A percentile compares a stretch with the other conserved stretches of the same genome.
Evolutionary conservation across 129 eudicot species (phyloP).

Genomic region (Flaveria trinervia): DNA sequence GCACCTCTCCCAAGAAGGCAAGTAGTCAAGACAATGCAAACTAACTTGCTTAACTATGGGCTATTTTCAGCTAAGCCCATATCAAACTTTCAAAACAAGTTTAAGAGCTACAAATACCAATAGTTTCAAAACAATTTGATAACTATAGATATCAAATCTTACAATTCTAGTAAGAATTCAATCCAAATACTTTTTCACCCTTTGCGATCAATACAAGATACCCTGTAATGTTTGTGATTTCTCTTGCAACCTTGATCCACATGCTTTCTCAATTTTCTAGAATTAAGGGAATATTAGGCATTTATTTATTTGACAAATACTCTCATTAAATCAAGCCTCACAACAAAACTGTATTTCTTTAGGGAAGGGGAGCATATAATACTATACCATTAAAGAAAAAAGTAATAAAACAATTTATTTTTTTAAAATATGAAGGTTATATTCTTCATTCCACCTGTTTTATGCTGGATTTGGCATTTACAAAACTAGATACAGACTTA

Average conservation of each 20-base stretch:
- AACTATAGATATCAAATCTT: not conserved
- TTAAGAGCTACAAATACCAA: not conserved
- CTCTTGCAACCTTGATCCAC: conserved; percentile 3
- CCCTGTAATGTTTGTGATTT: not conserved
- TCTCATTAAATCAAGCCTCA: not conserved
- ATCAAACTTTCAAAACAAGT: conserved; percentile 6
- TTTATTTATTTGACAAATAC: not conserved
- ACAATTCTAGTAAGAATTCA: not conserved
- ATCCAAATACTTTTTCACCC: not conserved
- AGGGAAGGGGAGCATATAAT: conserved; percentile 1
- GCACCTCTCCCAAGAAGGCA: not conserved
- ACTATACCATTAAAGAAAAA: not conserved
- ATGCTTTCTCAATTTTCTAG: conserved; percentile 3
- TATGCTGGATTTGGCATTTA: not conserved
- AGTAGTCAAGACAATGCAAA: not conserved
- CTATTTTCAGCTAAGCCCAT: not conserved
- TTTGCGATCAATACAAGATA: conserved; percentile 1
- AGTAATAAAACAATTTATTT: not conserved
- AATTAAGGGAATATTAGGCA: not conserved
- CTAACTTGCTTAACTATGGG: not conserved
- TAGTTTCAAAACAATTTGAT: not conserved
- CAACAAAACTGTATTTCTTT: not conserved
- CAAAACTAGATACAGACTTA: not conserved
- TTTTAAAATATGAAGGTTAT: not conserved
- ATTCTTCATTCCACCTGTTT: not conserved